Conservation (phyloP, 768 basidiomycete species). For the Amanita pseudoporphyria region DNA sequence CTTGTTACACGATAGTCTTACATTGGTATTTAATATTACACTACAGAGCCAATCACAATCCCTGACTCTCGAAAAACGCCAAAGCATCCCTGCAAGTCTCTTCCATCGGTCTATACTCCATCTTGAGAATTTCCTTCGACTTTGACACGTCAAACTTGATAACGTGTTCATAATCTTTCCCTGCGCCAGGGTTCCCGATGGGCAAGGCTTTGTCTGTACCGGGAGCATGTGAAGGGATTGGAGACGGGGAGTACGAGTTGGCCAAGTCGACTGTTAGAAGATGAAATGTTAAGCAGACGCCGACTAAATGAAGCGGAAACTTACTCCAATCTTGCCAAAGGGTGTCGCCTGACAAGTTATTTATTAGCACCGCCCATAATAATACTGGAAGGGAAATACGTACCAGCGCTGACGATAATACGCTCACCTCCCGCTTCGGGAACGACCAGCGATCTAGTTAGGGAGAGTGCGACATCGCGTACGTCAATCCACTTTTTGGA, state of each 20-base stretch:
- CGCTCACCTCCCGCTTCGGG: conserved; percentile 35
- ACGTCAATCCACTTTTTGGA: conserved; percentile 38
- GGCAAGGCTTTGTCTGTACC: conserved; percentile 18
- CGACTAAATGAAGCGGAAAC: too few relatives aligned
- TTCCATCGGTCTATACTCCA: conserved; percentile 10
- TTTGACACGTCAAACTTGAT: neutral
- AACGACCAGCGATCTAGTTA: conserved; percentile 38
- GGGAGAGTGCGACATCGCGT: conserved; percentile 39
- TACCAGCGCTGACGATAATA: conserved; percentile 32
- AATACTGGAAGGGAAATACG: neutral
- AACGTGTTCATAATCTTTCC: neutral
- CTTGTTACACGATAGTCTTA: too few relatives aligned
- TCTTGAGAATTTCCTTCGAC: neutral
- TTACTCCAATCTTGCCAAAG: conserved; percentile 28
- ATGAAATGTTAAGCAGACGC: too few relatives aligned
- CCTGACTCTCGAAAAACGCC: too few relatives aligned
- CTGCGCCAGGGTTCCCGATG: conserved; percentile 3
- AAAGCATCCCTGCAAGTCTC: neutral
- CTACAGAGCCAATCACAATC: too few relatives aligned
- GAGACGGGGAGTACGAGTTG: conserved; percentile 17
- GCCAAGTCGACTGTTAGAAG: conserved; percentile 27
- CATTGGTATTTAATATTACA: too few relatives aligned
- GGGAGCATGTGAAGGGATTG: conserved; percentile 10
- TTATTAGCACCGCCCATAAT: neutral
- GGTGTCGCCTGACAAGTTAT: conserved; percentile 11